phyloP scores from a whole-genome alignment of 495 filamentous ascomycete genomes.

The Rostrohypoxylon terebratum region DNA sequence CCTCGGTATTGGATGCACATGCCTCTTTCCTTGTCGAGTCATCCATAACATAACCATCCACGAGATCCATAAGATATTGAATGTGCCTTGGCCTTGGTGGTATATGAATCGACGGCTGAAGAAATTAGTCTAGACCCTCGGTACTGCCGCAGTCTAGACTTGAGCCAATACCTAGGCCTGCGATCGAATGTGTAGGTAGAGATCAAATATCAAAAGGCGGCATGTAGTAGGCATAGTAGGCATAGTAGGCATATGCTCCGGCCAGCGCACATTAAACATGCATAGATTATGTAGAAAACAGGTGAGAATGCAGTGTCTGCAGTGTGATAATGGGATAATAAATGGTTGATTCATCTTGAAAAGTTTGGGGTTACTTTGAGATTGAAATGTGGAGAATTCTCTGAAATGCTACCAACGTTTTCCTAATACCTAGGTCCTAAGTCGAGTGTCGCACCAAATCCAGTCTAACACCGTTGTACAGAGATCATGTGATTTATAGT shows the following conservation, averaged over 20 bases:
- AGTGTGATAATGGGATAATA: too few species aligned
- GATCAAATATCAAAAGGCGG: conserved; percentile 9
- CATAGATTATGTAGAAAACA: conserved; percentile 19
- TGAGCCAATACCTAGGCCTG: neutral
- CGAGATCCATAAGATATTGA: neutral
- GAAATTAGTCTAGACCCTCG: conserved; percentile 20
- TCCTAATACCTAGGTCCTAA: too few species aligned
- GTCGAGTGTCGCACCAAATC: conserved; percentile 4
- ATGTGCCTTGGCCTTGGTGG: neutral
- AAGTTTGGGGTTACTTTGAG: neutral
- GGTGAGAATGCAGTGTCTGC: conserved; percentile 12
- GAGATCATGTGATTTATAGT: conserved; percentile 21
- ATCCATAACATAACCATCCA: neutral
- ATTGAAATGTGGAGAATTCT: neutral
- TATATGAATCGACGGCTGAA: conserved; percentile 13
- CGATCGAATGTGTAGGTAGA: conserved; percentile 19
- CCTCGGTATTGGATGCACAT: conserved; percentile 10
- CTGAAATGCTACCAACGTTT: neutral
- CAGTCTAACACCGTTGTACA: neutral
- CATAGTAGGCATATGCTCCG: neutral
- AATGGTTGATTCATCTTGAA: neutral
- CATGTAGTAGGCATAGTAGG: neutral
- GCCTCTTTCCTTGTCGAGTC: conserved; percentile 13
- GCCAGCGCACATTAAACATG: conserved; percentile 5
- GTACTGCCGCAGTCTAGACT: conserved; percentile 31